phyloP scores from a whole-genome alignment of 192 early-diverging fungal genomes.

The Podila clonocystis region DNA sequence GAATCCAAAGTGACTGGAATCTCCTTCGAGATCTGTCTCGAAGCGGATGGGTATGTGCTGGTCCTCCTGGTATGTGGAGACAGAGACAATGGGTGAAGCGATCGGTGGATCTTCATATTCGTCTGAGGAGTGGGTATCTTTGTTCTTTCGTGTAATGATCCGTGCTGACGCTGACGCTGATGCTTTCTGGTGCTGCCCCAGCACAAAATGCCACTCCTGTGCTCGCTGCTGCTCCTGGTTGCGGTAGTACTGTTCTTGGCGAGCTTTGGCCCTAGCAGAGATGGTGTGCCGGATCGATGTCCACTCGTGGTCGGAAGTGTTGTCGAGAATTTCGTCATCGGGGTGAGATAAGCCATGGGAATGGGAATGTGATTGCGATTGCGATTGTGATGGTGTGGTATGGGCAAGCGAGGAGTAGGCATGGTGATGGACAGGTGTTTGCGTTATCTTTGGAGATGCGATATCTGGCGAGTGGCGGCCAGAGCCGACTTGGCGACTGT shows the following conservation, averaged over 20 bases:
- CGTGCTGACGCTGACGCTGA: background rate
- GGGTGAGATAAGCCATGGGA: background rate
- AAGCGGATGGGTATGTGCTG: background rate
- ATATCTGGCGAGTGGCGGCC: background rate
- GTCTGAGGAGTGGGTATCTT: background rate
- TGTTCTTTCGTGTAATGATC: no score
- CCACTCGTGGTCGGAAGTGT: slow-evolving; percentile 23
- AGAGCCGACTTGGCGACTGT: slow-evolving; percentile 4
- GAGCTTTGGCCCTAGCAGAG: slow-evolving; percentile 17
- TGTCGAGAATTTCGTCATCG: slow-evolving; percentile 16
- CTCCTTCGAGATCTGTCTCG: background rate
- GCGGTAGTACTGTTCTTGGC: slow-evolving; percentile 11
- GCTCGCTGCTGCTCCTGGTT: slow-evolving; percentile 20
- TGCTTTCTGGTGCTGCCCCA: slow-evolving; percentile 7
- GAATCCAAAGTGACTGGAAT: background rate
- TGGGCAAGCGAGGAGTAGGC: background rate
- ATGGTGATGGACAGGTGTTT: background rate
- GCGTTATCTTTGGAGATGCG: background rate
- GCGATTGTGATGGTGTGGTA: background rate
- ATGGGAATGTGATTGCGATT: background rate
- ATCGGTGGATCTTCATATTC: background rate
- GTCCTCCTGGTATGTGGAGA: background rate
- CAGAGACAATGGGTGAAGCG: background rate
- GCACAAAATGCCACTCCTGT: slow-evolving; percentile 33
- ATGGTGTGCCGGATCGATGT: slow-evolving; percentile 14